These are phyloP conservation scores for Barnettozyma sp. DNA, from an alignment of 805 yeast genomes.

Conservation along the genomic window DNA sequence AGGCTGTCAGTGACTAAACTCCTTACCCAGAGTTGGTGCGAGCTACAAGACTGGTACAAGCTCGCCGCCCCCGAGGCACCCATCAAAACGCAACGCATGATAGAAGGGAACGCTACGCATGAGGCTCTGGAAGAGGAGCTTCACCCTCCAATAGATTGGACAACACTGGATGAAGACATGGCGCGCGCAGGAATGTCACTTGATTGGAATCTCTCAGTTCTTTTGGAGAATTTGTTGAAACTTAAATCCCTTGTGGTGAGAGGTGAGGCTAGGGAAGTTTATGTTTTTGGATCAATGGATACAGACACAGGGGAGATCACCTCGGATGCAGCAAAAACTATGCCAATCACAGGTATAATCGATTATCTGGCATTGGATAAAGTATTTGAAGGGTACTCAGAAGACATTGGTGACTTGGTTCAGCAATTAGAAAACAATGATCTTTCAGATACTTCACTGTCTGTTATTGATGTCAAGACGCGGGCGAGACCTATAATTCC, in stretches of 20 bases:
- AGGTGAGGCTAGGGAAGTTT: constrained; percentile 59
- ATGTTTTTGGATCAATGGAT: constrained; percentile 31
- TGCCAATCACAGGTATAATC: constrained; percentile 57
- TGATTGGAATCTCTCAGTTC: neutral
- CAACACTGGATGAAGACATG: constrained; percentile 2
- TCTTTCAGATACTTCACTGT: constrained; percentile 20
- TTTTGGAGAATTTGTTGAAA: constrained; percentile 34
- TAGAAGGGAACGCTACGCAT: constrained; percentile 44
- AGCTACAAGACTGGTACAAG: constrained; percentile 47
- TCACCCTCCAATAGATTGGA: constrained; percentile 30
- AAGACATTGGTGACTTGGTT: constrained; percentile 13
- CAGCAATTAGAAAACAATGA: constrained; percentile 1
- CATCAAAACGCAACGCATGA: constrained; percentile 35
- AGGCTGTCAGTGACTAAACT: constrained; percentile 51
- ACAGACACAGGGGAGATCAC: constrained; percentile 9
- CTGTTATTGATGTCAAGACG: constrained; percentile 57
- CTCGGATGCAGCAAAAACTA: constrained; percentile 18
- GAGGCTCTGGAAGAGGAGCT: constrained; percentile 37
- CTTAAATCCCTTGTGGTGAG: constrained; percentile 34
- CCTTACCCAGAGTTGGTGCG: constrained; percentile 62
- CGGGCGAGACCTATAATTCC: constrained; percentile 41
- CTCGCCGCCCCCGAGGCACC: constrained; percentile 39
- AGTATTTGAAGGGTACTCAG: neutral
- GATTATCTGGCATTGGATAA: constrained; percentile 34
- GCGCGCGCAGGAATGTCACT: neutral